Evolutionary conservation across 2,329 filamentous ascomycete species (phyloP).

Genomic region (Pseudocercospora musae): DNA sequence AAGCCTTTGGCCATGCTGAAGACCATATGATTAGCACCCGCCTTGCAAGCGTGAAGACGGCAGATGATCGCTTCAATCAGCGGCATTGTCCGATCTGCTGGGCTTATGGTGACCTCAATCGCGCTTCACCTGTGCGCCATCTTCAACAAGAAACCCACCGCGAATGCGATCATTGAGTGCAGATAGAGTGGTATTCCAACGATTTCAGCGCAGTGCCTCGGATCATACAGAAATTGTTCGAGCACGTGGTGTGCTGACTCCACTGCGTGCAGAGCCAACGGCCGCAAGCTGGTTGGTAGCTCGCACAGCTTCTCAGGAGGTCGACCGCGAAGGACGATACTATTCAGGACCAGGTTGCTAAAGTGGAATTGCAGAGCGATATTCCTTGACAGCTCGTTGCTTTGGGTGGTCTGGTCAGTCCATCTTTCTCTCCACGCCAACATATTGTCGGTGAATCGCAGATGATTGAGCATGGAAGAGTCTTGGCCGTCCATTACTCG

Average conservation of each 20-base stretch:
- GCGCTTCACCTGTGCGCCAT: constrained; percentile 9
- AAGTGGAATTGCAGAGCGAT: constrained; percentile 11
- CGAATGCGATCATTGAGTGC: constrained; percentile 17
- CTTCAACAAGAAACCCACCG: constrained; percentile 17
- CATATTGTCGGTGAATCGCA: constrained; percentile 9
- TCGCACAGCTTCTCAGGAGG: constrained; percentile 6
- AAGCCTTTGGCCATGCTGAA: constrained; percentile 20
- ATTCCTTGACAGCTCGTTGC: background rate
- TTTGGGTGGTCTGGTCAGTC: background rate
- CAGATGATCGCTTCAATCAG: constrained; percentile 12
- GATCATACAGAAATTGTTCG: constrained; percentile 10
- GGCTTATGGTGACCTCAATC: constrained; percentile 15
- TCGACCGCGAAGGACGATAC: constrained; percentile 8
- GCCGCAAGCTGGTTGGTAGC: constrained; percentile 7
- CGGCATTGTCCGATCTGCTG: constrained; percentile 9
- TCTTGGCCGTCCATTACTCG: constrained; percentile 12
- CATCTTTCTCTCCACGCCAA: constrained; percentile 10
- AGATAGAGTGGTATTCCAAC: constrained; percentile 17
- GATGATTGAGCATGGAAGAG: constrained; percentile 10
- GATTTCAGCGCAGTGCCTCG: constrained; percentile 1
- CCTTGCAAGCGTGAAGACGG: constrained; percentile 12
- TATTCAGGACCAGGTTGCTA: constrained; percentile 10
- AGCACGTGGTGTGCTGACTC: constrained; percentile 9
- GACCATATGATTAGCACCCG: constrained; percentile 17
- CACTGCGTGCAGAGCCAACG: constrained; percentile 9